Conservation (phyloP, 768 basidiomycete genomes). For the Russula virescens region DNA sequence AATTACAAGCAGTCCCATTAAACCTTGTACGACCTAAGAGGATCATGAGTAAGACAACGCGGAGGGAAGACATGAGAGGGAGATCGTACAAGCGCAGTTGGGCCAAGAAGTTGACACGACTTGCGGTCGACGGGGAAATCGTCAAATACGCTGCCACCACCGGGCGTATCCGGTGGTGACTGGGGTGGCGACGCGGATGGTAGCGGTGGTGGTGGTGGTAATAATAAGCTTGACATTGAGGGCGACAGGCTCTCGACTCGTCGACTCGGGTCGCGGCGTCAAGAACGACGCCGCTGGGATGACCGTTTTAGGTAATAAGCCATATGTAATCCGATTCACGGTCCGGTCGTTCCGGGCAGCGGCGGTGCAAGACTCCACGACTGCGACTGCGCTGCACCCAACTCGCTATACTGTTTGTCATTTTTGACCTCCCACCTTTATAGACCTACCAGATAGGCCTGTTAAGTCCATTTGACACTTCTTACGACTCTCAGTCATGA, state of each 20-base stretch:
- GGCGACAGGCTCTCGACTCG: background rate
- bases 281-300: background rate
- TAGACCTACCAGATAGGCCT: too few relatives aligned
- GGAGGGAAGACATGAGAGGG: background rate
- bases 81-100: constrained; percentile 40
- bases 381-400: background rate
- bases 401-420: background rate
- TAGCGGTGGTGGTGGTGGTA: background rate
- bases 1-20: constrained; percentile 91
- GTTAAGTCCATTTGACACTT: too few relatives aligned
- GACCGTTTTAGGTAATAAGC: background rate
- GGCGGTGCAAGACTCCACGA: background rate
- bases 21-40: constrained; percentile 68
- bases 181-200: background rate
- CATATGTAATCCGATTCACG: background rate
- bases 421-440: too few relatives aligned
- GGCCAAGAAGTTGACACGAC: constrained; percentile 43
- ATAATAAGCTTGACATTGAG: constrained; percentile 3
- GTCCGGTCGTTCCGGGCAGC: too few relatives aligned
- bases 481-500: constrained; percentile 6
- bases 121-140: constrained; percentile 39
- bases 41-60: constrained; percentile 5
- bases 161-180: constrained; percentile 1
- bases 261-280: too few relatives aligned
- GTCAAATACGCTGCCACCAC: constrained; percentile 25